phyloP scores from a whole-genome alignment of 371 early-diverging fungal genomes.

The Mortierella sp. region DNA sequence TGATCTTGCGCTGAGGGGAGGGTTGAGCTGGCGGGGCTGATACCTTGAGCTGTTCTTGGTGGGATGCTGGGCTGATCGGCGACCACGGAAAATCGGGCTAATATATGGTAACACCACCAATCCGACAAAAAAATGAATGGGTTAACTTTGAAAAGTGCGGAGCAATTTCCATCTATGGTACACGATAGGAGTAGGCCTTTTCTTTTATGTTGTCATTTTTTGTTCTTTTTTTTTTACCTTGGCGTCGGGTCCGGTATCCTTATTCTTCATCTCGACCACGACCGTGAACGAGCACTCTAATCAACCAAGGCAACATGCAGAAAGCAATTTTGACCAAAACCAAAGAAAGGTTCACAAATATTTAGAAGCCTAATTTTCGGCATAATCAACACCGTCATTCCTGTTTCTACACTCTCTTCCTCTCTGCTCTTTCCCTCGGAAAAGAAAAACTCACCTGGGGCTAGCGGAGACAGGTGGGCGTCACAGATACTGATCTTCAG shows the following conservation, averaged over 20 bases:
- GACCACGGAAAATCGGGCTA: slow-evolving; percentile 46
- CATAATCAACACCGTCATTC: not conserved
- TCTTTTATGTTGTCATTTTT: too few species aligned
- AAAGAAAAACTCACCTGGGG: slow-evolving; percentile 29
- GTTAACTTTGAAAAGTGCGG: not conserved
- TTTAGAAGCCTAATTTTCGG: not conserved
- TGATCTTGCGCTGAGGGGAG: slow-evolving; percentile 25
- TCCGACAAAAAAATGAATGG: too few species aligned
- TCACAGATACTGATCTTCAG: slow-evolving; percentile 37
- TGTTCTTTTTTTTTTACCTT: too few species aligned
- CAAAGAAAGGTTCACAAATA: too few species aligned
- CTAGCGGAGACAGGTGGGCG: slow-evolving; percentile 19
- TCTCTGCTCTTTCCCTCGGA: too few species aligned
- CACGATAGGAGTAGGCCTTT: too few species aligned
- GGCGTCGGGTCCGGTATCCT: slow-evolving; percentile 23
- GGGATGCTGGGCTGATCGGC: slow-evolving; percentile 20
- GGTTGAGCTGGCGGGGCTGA: slow-evolving; percentile 6
- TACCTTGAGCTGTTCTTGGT: slow-evolving; percentile 28
- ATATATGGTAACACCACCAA: too few species aligned
- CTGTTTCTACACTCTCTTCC: not conserved
- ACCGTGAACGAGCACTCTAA: slow-evolving; percentile 42
- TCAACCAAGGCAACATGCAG: not conserved
- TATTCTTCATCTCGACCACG: slow-evolving; percentile 33
- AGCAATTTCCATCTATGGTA: not conserved
- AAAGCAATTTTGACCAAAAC: too few species aligned